Evolutionary conservation across 352 stramenopile genomes (phyloP).

Genomic region (Pseudoperonospora humuli): DNA sequence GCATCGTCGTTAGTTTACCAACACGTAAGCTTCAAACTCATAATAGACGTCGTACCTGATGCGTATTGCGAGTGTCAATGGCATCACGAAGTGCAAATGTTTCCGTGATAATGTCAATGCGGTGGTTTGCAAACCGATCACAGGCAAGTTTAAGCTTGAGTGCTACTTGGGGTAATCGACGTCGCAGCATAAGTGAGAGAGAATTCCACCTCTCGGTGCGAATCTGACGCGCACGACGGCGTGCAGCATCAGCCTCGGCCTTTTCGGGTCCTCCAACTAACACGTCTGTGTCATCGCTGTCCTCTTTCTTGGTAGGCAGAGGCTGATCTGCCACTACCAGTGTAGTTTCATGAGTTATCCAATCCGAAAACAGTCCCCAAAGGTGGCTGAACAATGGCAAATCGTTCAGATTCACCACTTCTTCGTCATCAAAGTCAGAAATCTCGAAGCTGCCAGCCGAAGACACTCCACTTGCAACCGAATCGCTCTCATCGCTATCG

Average conservation of each 20-base stretch:
- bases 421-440: conserved; percentile 64
- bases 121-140: conserved; percentile 47
- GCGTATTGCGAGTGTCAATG: conserved; percentile 54
- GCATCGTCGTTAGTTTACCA: conserved; percentile 1
- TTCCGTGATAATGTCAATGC: conserved; percentile 45
- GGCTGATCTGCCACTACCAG: conserved; percentile 39
- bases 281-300: conserved; percentile 2
- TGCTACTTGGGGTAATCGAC: conserved; percentile 42
- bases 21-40: neutral
- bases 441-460: conserved; percentile 49
- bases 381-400: conserved; percentile 63
- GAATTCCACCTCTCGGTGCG: conserved; percentile 59
- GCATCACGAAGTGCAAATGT: conserved; percentile 54
- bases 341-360: conserved; percentile 67
- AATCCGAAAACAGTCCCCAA: conserved; percentile 58
- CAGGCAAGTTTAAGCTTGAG: conserved; percentile 39
- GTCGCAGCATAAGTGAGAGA: conserved; percentile 52
- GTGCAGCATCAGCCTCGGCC: conserved; percentile 32
- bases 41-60: conserved; percentile 32
- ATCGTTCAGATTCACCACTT: conserved; percentile 61
- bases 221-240: conserved; percentile 39
- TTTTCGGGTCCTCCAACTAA: conserved; percentile 14
- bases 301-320: conserved; percentile 16
- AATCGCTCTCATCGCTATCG: conserved; percentile 66
- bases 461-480: conserved; percentile 34